Conservation (phyloP, 331 rosid species). For the Prunus yedoensis region DNA sequence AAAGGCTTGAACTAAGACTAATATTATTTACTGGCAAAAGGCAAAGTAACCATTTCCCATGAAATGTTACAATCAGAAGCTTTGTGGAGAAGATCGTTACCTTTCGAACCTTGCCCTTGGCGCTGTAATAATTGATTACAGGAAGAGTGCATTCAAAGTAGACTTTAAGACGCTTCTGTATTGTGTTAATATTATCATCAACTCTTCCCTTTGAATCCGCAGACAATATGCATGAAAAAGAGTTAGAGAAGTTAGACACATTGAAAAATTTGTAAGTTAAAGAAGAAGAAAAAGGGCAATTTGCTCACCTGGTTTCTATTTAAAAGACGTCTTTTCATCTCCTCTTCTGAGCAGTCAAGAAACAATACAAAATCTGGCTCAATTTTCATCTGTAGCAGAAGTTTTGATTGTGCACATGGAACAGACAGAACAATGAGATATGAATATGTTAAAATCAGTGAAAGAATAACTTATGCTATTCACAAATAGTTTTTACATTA, state of each 20-base stretch:
- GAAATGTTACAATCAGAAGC: background rate
- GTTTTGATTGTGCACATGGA: too few species aligned
- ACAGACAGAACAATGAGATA: too few species aligned
- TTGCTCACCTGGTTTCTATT: constrained; percentile 22
- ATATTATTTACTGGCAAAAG: too few species aligned
- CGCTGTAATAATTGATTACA: background rate
- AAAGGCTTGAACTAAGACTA: too few species aligned
- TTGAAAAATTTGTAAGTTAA: background rate
- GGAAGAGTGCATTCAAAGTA: background rate
- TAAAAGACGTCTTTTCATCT: constrained; percentile 26
- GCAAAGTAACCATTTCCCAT: too few species aligned
- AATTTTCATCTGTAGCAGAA: constrained; percentile 10
- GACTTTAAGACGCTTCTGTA: background rate
- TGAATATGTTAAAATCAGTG: background rate
- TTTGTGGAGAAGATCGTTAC: background rate
- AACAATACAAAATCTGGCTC: constrained; percentile 29
- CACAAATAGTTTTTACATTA: too few species aligned
- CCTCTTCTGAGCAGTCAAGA: constrained; percentile 23
- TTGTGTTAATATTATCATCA: background rate
- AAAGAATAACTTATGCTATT: too few species aligned
- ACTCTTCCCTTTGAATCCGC: background rate
- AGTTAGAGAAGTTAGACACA: background rate
- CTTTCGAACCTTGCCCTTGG: background rate
- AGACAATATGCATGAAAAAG: background rate
- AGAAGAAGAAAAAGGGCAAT: background rate